phyloP scores from a whole-genome alignment of 2,329 filamentous ascomycete genomes.

The Boeremia lycopersici region DNA sequence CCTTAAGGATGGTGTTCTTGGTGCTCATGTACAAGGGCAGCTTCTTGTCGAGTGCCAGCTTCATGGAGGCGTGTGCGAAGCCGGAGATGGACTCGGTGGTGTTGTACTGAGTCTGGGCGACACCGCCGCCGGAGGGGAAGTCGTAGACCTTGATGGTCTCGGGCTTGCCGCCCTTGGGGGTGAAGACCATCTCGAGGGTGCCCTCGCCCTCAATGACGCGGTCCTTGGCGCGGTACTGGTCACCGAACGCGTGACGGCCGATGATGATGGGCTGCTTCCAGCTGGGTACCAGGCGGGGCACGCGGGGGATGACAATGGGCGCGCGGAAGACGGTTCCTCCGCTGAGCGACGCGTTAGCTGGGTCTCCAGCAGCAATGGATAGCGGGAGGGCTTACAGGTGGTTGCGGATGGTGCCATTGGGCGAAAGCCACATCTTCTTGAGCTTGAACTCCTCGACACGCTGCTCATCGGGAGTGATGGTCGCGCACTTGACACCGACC shows the following conservation, averaged over 20 bases:
- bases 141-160: slow-evolving; percentile 89
- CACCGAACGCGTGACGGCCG: slow-evolving; percentile 95
- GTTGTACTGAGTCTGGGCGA: slow-evolving; percentile 97
- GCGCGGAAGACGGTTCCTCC: slow-evolving; percentile 99
- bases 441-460: slow-evolving; percentile 98
- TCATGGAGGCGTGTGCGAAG: slow-evolving; percentile 96
- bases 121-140: slow-evolving; percentile 83
- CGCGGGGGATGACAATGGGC: slow-evolving; percentile 92
- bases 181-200: slow-evolving; percentile 94
- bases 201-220: slow-evolving; percentile 80
- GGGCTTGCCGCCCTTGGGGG: slow-evolving; percentile 77
- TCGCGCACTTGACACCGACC: slow-evolving; percentile 98
- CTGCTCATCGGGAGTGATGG: slow-evolving; percentile 96
- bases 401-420: slow-evolving; percentile 85
- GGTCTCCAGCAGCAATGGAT: neutral
- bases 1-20: slow-evolving; percentile 99
- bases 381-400: slow-evolving; percentile 54
- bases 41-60: slow-evolving; percentile 85
- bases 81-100: slow-evolving; percentile 93
- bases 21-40: slow-evolving; percentile 99
- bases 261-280: slow-evolving; percentile 99
- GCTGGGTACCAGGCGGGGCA: slow-evolving; percentile 91
- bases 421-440: slow-evolving; percentile 99
- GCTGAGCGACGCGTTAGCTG: slow-evolving; percentile 42
- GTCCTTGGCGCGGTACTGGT: slow-evolving; percentile 98